Evolutionary conservation across 768 basidiomycete genomes (phyloP).

Genomic region (Xerocomus brunneocitrinus): DNA sequence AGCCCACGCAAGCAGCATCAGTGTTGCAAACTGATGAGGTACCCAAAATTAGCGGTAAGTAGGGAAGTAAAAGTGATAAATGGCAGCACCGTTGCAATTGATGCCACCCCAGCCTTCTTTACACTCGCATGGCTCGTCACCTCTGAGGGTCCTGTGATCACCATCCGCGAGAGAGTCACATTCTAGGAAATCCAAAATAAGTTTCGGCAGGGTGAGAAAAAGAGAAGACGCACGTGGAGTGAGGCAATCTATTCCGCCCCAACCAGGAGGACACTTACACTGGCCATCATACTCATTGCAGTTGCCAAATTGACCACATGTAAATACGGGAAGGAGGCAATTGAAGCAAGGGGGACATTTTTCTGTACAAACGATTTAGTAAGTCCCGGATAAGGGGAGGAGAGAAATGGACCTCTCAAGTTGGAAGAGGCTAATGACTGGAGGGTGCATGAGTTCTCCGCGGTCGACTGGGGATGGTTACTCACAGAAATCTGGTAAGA

Average conservation of each 20-base stretch:
- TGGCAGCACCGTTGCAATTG: slow-evolving; percentile 86
- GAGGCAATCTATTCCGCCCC: slow-evolving; percentile 94
- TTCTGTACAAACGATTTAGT: slow-evolving; percentile 27
- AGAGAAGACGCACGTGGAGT: slow-evolving; percentile 66
- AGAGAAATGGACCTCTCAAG: slow-evolving; percentile 11
- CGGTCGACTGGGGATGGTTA: not conserved
- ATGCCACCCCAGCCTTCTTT: slow-evolving; percentile 94
- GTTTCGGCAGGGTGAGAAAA: slow-evolving; percentile 2
- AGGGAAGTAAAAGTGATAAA: not conserved
- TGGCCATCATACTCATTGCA: slow-evolving; percentile 93
- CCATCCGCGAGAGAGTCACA: slow-evolving; percentile 95
- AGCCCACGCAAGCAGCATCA: slow-evolving; percentile 72
- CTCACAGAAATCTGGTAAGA: slow-evolving; percentile 27
- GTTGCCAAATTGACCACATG: slow-evolving; percentile 86
- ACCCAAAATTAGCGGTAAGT: not conserved
- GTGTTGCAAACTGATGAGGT: slow-evolving; percentile 72
- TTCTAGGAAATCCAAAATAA: slow-evolving; percentile 43
- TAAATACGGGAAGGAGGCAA: slow-evolving; percentile 87
- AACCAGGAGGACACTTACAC: slow-evolving; percentile 96
- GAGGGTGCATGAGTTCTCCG: slow-evolving; percentile 10
- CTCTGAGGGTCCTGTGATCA: slow-evolving; percentile 74
- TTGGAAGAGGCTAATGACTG: slow-evolving; percentile 21
- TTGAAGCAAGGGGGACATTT: slow-evolving; percentile 93
- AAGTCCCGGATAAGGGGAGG: not conserved
- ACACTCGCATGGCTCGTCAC: slow-evolving; percentile 77